Evolutionary conservation across 2,329 filamentous ascomycete genomes (phyloP).

Genomic region (Fonsecaea erecta): DNA sequence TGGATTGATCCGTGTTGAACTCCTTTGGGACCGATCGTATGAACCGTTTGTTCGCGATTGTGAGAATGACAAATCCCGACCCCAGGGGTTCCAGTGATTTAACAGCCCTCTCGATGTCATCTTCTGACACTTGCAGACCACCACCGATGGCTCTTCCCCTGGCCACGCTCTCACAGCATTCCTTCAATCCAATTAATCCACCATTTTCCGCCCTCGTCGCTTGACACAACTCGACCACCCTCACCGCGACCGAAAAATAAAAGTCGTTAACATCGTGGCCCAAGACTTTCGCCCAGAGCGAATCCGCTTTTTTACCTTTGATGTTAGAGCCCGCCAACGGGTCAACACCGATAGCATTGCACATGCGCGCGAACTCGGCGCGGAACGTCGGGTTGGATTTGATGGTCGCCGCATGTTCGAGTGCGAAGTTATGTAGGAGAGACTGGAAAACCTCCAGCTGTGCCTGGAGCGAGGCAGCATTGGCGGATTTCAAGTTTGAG

Average conservation of each 20-base stretch:
- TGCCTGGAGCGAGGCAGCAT: constrained; percentile 83
- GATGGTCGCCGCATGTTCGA: constrained; percentile 94
- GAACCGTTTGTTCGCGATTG: constrained; percentile 81
- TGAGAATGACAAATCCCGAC: constrained; percentile 82
- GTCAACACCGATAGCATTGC: constrained; percentile 93
- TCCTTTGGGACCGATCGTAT: constrained; percentile 94
- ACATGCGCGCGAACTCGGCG: constrained; percentile 98
- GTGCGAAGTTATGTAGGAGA: constrained; percentile 89
- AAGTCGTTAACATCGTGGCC: constrained; percentile 95
- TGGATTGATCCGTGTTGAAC: constrained; percentile 90
- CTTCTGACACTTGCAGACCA: constrained; percentile 80
- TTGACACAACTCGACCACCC: constrained; percentile 89
- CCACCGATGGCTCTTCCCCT: constrained; percentile 74
- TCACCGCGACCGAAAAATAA: constrained; percentile 96
- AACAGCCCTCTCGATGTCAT: constrained; percentile 89
- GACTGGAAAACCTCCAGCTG: constrained; percentile 97
- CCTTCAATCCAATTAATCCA: constrained; percentile 81
- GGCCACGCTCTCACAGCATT: constrained; percentile 77
- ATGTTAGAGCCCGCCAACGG: constrained; percentile 74
- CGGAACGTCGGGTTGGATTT: constrained; percentile 93
- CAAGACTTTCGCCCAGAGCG: constrained; percentile 90
- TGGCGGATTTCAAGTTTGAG: constrained; percentile 78
- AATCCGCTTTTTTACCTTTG: constrained; percentile 61
- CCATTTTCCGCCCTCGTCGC: constrained; percentile 88
- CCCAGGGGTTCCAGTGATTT: constrained; percentile 85